Percentiles rank a stretch among this genome's conserved stretches.
These are phyloP conservation scores for Suillus americanus DNA, from an alignment of 768 basidiomycete species.

Conservation along the genomic window DNA sequence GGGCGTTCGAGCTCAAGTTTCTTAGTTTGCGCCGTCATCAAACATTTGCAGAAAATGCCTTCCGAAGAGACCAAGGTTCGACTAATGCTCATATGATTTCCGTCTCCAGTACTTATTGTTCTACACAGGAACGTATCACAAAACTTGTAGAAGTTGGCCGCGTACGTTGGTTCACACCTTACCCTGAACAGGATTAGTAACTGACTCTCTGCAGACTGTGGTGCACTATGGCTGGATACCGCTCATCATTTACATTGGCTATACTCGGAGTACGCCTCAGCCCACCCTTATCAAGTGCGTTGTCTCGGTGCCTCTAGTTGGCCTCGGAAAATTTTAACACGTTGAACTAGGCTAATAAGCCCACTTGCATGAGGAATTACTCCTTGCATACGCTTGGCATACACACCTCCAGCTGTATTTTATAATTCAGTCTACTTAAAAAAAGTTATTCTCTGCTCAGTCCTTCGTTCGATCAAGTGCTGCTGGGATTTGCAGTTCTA, in stretches of 20 bases:
- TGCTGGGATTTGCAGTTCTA: neutral
- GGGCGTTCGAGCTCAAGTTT: constrained; percentile 2
- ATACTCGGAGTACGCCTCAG: constrained; percentile 88
- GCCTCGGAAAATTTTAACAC: neutral
- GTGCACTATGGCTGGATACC: constrained; percentile 97
- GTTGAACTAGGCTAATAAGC: constrained; percentile 73
- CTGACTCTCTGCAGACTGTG: constrained; percentile 58
- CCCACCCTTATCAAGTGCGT: constrained; percentile 94
- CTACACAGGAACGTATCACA: constrained; percentile 71
- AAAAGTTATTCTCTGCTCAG: constrained; percentile 3
- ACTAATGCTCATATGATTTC: neutral
- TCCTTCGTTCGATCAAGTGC: neutral
- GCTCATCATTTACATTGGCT: constrained; percentile 93
- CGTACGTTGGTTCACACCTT: constrained; percentile 44
- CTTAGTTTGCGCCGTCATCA: constrained; percentile 2
- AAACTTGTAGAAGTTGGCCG: constrained; percentile 81
- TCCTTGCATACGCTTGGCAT: constrained; percentile 8
- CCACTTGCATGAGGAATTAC: constrained; percentile 72
- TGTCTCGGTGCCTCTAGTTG: constrained; percentile 2
- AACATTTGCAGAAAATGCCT: constrained; percentile 52
- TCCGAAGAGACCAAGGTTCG: constrained; percentile 89
- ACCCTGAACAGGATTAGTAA: constrained; percentile 4
- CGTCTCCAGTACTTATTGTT: neutral
- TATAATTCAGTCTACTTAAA: constrained; percentile 23
- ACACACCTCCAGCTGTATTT: constrained; percentile 23